Evolutionary conservation across 129 eudicot species (phyloP), one percentile per base, ranked within the genome.

Genomic region (Chrysanthemum makinoi): DNA sequence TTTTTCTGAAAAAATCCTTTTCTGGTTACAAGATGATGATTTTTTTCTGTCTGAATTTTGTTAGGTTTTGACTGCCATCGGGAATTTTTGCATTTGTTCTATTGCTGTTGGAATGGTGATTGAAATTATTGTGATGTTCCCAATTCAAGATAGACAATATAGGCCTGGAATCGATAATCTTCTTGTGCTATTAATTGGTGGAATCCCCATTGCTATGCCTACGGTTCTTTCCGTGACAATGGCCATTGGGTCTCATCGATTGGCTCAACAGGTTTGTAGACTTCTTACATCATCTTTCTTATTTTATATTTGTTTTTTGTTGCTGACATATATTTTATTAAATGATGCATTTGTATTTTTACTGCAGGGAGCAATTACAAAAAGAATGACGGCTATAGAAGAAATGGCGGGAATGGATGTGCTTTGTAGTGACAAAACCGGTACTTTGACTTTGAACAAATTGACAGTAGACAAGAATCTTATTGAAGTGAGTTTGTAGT

Each of bases 361-460:
- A 57, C 20, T 66, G 20, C 74, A 95, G 99, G 99, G 99, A 64
- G 99, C 99, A 16, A 95, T 95, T 50, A 95, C 99, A 43, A 95
- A 95, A 81, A 86, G 99, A 78, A 95, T 95, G 99, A 95, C 99
- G 22, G 99, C 99, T 6, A 95, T 95, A 51, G 99, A 95, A 79
- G 99, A 95, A 78, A 95, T 95, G 99, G 99, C 99, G 0, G 99
- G 97, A 56, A 95, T 95, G 99, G 99, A 95, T 53, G 99, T 95
- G 68, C 97, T 95, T 57, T 95, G 99, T 84, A 95, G 99, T 65
- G 99, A 95, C 81, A 95, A 95, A 76, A 95, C 99, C 0, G 99
- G 99, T 72, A 95, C 99, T 51, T 72, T 95, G 83, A 95, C 99
- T 10, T 73, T 95, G 48, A 95, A 95, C 89, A 95, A 95, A 77